Base-by-base conservation (phyloP, 2,329 filamentous ascomycete genomes). In the Colletotrichum spinosum region DNA sequence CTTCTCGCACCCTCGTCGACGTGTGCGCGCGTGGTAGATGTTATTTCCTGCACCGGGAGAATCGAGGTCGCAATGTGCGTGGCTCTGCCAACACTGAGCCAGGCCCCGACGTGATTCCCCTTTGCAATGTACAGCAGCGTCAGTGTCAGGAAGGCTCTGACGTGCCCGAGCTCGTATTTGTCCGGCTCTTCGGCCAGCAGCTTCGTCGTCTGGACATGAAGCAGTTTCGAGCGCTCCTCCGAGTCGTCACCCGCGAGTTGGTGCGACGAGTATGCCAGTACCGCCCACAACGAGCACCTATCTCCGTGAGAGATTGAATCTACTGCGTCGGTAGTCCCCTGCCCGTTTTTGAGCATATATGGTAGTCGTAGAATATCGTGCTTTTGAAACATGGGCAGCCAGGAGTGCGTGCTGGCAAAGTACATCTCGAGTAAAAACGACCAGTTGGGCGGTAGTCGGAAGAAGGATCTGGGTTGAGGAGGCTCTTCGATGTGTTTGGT, bases 361-460 rank as follows among this genome's bases (percentile, higher is more conserved):
- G 52, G 52, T 11, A 58, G 46, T 10, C 65, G 51, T 3, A 65
- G 25, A 0, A 68, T 48, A 11, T 64, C 63, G 38, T 68, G 58
- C 38, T 65, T 68, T 39, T 56, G 61, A 11, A 45, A 55, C 6
- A 62, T 50, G 8, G 59, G 59, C 2, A 61, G 52, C 52, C 59
- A 61, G 5, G 50, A 56, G 35, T 61, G 59, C 4, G 38, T 44
- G 45, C 56, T 41, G 10, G 51, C n/a, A 37, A 61, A 55, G 38
- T 61, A 61, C 1, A 54, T 11, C 12, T 61, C 59, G 34, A 61
- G 25, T 10, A 61, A 17, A 6, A 11, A n/a, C 2, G 59, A 46
- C 59, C 59, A 55, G 33, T 61, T 51, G 17, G 17, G 17, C 17
- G 17, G 17, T 17, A 17, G 17, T 17, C 17, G 17, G 2, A 17